phyloP scores from a whole-genome alignment of 805 yeast species.

The Hemisphaericaspora nanyangensis region DNA sequence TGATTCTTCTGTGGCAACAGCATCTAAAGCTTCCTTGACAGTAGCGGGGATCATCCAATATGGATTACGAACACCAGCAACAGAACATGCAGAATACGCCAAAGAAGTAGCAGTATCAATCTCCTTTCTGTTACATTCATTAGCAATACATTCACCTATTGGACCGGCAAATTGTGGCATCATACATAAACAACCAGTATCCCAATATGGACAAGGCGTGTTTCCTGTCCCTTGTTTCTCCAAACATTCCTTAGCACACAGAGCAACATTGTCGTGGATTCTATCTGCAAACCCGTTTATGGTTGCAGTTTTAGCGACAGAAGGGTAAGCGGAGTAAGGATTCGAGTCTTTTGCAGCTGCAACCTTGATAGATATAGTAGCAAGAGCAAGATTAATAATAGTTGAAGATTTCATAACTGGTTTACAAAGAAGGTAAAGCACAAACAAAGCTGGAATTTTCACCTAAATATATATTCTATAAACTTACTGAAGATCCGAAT shows the following conservation, averaged over 20 bases:
- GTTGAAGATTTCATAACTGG: neutral
- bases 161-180: slow-evolving; percentile 30
- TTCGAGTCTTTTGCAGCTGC: slow-evolving; percentile 14
- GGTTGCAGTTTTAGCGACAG: slow-evolving; percentile 35
- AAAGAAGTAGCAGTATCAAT: slow-evolving; percentile 24
- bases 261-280: slow-evolving; percentile 29
- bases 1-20: slow-evolving; percentile 4
- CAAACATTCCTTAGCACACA: slow-evolving; percentile 33
- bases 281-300: slow-evolving; percentile 42
- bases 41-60: slow-evolving; percentile 24
- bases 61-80: slow-evolving; percentile 25
- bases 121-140: slow-evolving; percentile 30
- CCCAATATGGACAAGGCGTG: slow-evolving; percentile 33
- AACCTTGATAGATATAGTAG: neutral
- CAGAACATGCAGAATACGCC: slow-evolving; percentile 23
- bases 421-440: neutral
- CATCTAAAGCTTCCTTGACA: slow-evolving; percentile 7
- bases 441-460: neutral
- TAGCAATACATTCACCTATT: slow-evolving; percentile 36
- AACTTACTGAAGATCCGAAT: neutral
- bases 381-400: neutral
- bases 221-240: slow-evolving; percentile 26
- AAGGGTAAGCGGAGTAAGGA: slow-evolving; percentile 29
- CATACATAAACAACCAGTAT: slow-evolving; percentile 44
- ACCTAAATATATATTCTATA: neutral